Percentiles rank a stretch among this genome's conserved stretches.
phyloP scores from a whole-genome alignment of 2,329 filamentous ascomycete genomes.

The Trichophaea hybrida region DNA sequence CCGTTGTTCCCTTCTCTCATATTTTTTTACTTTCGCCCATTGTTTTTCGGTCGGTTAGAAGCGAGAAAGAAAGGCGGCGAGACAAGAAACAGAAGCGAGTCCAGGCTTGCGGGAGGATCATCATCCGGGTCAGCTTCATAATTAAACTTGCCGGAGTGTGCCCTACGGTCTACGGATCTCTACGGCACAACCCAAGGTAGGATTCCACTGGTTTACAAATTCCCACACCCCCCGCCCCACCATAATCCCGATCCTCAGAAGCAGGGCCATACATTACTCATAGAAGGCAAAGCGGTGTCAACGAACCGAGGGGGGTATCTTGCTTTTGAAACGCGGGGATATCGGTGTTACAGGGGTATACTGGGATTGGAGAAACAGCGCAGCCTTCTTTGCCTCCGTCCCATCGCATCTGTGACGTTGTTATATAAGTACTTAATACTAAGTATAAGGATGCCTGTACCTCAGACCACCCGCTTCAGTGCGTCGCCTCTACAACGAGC shows the following conservation, averaged over 20 bases:
- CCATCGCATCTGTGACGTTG: background rate
- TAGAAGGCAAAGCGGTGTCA: background rate
- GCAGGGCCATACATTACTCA: background rate
- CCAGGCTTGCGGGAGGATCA: background rate
- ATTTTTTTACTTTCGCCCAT: background rate
- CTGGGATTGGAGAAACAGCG: no score
- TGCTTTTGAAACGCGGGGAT: slow-evolving; percentile 1
- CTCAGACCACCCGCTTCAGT: background rate
- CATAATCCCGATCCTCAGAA: background rate
- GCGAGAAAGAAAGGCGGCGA: background rate
- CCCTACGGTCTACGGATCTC: background rate
- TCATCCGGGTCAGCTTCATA: background rate
- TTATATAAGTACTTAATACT: slow-evolving; percentile 1
- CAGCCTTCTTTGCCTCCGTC: no score
- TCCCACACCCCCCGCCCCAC: background rate
- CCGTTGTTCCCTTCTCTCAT: background rate
- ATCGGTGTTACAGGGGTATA: background rate
- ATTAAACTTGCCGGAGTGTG: background rate
- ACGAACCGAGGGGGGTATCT: background rate
- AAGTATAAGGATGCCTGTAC: slow-evolving; percentile 3
- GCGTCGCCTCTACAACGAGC: background rate
- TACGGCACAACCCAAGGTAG: background rate
- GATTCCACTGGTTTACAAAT: background rate
- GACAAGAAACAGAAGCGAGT: background rate
- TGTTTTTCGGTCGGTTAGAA: background rate